Evolutionary conservation across 805 yeast genomes (phyloP).

Genomic region (Yarrowia keelungensis): DNA sequence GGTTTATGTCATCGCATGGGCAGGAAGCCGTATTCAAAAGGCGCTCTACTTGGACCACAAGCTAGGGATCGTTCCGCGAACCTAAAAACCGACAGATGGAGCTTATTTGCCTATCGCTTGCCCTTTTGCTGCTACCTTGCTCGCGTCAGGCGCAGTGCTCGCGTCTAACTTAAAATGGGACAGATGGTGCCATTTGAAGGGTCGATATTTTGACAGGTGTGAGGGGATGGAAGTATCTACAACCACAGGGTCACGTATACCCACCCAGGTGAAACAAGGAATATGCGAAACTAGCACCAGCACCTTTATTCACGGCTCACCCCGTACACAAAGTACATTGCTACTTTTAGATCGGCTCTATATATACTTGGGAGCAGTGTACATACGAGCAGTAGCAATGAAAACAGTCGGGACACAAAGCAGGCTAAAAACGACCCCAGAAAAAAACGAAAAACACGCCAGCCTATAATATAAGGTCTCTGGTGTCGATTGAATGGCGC

Average conservation of each 20-base stretch:
- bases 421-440: neutral
- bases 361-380: neutral
- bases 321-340: neutral
- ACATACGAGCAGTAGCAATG: neutral
- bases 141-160: constrained; percentile 25
- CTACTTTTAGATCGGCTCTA: constrained; percentile 27
- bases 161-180: neutral
- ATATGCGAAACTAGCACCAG: too few relatives aligned
- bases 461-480: neutral
- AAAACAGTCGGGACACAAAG: constrained; percentile 1
- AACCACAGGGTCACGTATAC: too few relatives aligned
- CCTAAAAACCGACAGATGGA: neutral
- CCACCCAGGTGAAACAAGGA: too few relatives aligned
- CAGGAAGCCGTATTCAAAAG: constrained; percentile 4
- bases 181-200: neutral
- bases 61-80: constrained; percentile 20
- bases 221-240: too few relatives aligned
- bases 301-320: neutral
- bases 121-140: constrained; percentile 15
- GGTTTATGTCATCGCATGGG: neutral
- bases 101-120: constrained; percentile 10
- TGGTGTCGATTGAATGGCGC: too few relatives aligned
- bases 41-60: neutral
- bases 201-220: too few relatives aligned
- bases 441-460: neutral